A percentile compares a stretch with the other conserved stretches of the same genome.
Evolutionary conservation across 2,329 filamentous ascomycete genomes (phyloP).

Genomic region (Cordyceps tenuipes): DNA sequence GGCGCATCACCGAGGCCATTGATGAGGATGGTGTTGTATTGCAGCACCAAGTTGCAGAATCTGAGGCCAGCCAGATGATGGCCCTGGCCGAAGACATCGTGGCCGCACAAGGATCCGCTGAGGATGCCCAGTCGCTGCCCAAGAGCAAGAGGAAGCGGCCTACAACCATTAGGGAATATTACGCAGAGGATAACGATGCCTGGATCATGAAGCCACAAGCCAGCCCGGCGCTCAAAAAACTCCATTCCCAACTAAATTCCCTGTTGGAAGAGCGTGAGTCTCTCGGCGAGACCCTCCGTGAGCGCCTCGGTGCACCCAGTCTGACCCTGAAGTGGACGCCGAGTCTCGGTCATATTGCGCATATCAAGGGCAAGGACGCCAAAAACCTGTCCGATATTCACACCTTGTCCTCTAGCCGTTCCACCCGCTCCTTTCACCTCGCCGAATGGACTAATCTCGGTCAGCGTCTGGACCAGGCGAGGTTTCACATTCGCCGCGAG

Average conservation of each 20-base stretch:
- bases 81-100: conserved; percentile 66
- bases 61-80: conserved; percentile 60
- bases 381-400: conserved; percentile 25
- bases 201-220: conserved; percentile 63
- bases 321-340: conserved; percentile 81
- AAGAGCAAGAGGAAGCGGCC: conserved; percentile 41
- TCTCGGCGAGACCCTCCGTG: conserved; percentile 54
- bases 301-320: conserved; percentile 51
- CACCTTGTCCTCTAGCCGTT: conserved; percentile 67
- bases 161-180: conserved; percentile 45
- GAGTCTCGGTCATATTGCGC: conserved; percentile 79
- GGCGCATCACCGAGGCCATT: conserved; percentile 66
- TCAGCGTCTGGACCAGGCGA: conserved; percentile 66
- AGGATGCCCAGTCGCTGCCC: conserved; percentile 46
- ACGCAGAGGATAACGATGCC: conserved; percentile 49
- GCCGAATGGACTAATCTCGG: conserved; percentile 80
- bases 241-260: conserved; percentile 59
- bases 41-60: conserved; percentile 69
- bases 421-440: conserved; percentile 76
- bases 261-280: conserved; percentile 51
- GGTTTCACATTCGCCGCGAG: conserved; percentile 70
- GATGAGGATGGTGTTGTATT: conserved; percentile 86
- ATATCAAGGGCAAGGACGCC: conserved; percentile 75
- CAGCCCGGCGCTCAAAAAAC: conserved; percentile 52
- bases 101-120: conserved; percentile 54